Evolutionary conservation across 1,284 basidiomycete genomes (phyloP).

Genomic region (Heterobasidion annosum): DNA sequence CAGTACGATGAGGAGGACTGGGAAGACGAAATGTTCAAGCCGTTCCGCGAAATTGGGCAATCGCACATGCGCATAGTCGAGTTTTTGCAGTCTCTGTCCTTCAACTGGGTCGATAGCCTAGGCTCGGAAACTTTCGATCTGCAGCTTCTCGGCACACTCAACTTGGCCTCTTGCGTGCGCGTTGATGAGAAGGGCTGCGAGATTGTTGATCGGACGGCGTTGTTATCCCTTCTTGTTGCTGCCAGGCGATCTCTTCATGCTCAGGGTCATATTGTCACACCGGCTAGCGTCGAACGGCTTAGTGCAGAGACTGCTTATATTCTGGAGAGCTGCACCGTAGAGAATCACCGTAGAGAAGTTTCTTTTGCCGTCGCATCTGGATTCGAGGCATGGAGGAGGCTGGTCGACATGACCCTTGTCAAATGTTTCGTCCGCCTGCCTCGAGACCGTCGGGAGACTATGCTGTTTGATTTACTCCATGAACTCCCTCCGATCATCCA

Average conservation of each 20-base stretch:
- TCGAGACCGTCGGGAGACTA: slow-evolving; percentile 72
- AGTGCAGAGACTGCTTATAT: slow-evolving; percentile 68
- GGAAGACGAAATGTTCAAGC: slow-evolving; percentile 42
- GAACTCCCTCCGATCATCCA: slow-evolving; percentile 59
- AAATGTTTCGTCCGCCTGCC: slow-evolving; percentile 80
- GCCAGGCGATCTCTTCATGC: slow-evolving; percentile 55
- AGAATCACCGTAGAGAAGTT: slow-evolving; percentile 82
- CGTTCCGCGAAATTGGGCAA: slow-evolving; percentile 70
- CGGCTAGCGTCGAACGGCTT: slow-evolving; percentile 60
- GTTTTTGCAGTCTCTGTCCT: slow-evolving; percentile 77
- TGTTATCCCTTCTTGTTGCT: slow-evolving; percentile 57
- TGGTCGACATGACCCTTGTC: slow-evolving; percentile 76
- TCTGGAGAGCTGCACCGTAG: slow-evolving; percentile 73
- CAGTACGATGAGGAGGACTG: slow-evolving; percentile 27
- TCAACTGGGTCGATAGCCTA: slow-evolving; percentile 81
- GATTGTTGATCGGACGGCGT: slow-evolving; percentile 67
- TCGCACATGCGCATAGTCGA: slow-evolving; percentile 81
- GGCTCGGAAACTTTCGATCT: slow-evolving; percentile 50
- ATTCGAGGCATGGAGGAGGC: slow-evolving; percentile 76
- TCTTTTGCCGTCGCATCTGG: slow-evolving; percentile 60
- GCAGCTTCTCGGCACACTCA: slow-evolving; percentile 61
- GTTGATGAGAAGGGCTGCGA: slow-evolving; percentile 71
- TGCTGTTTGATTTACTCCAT: slow-evolving; percentile 83
- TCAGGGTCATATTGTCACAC: slow-evolving; percentile 59
- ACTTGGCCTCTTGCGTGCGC: slow-evolving; percentile 69